phyloP scores from a whole-genome alignment of 108 stramenopile genomes.

The Ochromonas danica region DNA sequence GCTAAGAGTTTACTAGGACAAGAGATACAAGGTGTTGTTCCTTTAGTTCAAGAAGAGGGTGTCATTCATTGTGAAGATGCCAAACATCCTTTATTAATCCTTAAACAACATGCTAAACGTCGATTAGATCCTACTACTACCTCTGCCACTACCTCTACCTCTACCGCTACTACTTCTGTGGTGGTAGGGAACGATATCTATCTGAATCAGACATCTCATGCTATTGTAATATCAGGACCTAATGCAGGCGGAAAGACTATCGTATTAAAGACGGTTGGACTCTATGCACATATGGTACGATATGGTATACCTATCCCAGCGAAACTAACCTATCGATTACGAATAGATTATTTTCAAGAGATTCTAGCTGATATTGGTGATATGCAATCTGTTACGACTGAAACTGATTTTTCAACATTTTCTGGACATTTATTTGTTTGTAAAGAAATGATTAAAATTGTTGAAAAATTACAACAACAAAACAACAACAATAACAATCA shows the following conservation, averaged over 20 bases:
- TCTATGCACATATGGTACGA: constrained; percentile 76
- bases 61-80: constrained; percentile 69
- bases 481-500: no score
- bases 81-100: constrained; percentile 78
- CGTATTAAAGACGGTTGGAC: constrained; percentile 82
- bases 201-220: constrained; percentile 62
- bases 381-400: constrained; percentile 79
- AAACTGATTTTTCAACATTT: constrained; percentile 89
- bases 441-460: constrained; percentile 59
- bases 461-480: constrained; percentile 39
- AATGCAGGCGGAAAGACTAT: constrained; percentile 89
- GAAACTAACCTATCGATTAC: constrained; percentile 46
- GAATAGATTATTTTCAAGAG: constrained; percentile 78
- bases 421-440: constrained; percentile 85
- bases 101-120: constrained; percentile 60
- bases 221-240: constrained; percentile 82
- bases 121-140: no score
- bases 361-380: constrained; percentile 91
- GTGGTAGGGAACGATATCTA: constrained; percentile 80
- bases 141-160: no score
- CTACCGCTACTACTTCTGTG: neutral
- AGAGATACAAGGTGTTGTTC: constrained; percentile 66
- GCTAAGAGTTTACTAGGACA: constrained; percentile 69
- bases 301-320: constrained; percentile 84
- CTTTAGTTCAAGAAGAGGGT: constrained; percentile 65